These are phyloP conservation scores for Hypoxylon sp. DNA, from an alignment of 2,329 filamentous ascomycete genomes.

Conservation along the genomic window DNA sequence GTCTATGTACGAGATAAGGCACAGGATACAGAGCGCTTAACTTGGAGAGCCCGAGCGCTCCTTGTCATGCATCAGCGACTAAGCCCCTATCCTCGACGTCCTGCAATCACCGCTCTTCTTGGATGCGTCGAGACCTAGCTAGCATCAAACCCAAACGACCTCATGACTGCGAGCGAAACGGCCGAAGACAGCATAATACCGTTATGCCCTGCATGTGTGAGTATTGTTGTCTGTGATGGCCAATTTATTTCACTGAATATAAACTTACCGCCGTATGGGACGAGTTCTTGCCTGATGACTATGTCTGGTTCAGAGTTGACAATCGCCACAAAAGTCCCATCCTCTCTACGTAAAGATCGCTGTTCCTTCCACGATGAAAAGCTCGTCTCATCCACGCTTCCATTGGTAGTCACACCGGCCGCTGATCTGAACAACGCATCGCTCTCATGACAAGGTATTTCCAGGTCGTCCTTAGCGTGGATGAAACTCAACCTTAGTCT, in stretches of 20 bases:
- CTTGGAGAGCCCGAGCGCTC: not conserved
- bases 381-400: slow-evolving; percentile 55
- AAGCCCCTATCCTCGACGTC: not conserved
- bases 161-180: slow-evolving; percentile 74
- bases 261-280: slow-evolving; percentile 68
- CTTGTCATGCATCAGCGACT: not conserved
- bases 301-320: slow-evolving; percentile 63
- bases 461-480: slow-evolving; percentile 84
- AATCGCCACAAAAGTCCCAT: slow-evolving; percentile 65
- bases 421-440: slow-evolving; percentile 74
- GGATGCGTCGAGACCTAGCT: not conserved
- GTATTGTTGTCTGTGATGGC: not conserved
- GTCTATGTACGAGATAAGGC: no score
- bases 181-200: slow-evolving; percentile 76
- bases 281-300: slow-evolving; percentile 68
- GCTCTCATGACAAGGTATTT: slow-evolving; percentile 83
- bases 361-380: slow-evolving; percentile 64
- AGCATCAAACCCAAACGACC: slow-evolving; percentile 68
- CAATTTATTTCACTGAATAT: not conserved
- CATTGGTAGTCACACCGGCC: slow-evolving; percentile 64
- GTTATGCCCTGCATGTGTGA: slow-evolving; percentile 72
- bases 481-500: slow-evolving; percentile 78
- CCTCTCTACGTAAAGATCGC: slow-evolving; percentile 60
- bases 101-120: not conserved
- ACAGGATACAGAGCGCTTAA: no score